Evolutionary conservation across 805 yeast genomes (phyloP).

Genomic region (Henningerozyma blattae): DNA sequence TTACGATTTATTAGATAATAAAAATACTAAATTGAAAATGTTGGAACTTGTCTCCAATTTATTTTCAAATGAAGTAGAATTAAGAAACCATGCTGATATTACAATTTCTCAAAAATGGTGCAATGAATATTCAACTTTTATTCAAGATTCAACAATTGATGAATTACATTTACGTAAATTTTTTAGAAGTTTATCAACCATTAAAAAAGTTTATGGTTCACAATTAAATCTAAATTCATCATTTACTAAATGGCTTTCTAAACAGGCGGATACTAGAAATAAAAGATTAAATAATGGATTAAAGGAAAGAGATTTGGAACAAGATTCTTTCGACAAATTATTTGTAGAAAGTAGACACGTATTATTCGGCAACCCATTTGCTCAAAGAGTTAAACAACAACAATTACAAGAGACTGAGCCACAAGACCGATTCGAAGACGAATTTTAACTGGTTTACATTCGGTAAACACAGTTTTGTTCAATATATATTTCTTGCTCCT

Average conservation of each 20-base stretch:
- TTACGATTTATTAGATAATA: constrained; percentile 10
- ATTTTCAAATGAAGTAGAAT: constrained; percentile 4
- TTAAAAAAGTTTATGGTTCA: constrained; percentile 23
- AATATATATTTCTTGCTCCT: no score
- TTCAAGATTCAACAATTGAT: constrained; percentile 19
- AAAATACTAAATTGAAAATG: constrained; percentile 16
- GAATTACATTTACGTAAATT: constrained; percentile 33
- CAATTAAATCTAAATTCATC: constrained; percentile 26
- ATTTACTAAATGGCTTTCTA: constrained; percentile 55
- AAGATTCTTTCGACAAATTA: constrained; percentile 27
- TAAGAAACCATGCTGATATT: constrained; percentile 1
- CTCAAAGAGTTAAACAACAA: constrained; percentile 41
- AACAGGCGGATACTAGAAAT: constrained; percentile 28
- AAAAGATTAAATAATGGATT: constrained; percentile 13
- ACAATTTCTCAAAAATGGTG: constrained; percentile 15
- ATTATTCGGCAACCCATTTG: constrained; percentile 71
- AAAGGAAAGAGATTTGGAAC: constrained; percentile 22
- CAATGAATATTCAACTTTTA: constrained; percentile 13
- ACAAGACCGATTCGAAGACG: constrained; percentile 30
- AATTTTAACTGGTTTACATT: constrained; percentile 21
- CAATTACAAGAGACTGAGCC: constrained; percentile 1
- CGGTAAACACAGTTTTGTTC: no score
- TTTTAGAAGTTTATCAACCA: constrained; percentile 27
- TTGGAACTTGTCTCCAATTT: constrained; percentile 18
- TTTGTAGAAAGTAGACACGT: constrained; percentile 42